Conservation (phyloP, 306 rosid genomes). For the Ormosia semicastrata region DNA sequence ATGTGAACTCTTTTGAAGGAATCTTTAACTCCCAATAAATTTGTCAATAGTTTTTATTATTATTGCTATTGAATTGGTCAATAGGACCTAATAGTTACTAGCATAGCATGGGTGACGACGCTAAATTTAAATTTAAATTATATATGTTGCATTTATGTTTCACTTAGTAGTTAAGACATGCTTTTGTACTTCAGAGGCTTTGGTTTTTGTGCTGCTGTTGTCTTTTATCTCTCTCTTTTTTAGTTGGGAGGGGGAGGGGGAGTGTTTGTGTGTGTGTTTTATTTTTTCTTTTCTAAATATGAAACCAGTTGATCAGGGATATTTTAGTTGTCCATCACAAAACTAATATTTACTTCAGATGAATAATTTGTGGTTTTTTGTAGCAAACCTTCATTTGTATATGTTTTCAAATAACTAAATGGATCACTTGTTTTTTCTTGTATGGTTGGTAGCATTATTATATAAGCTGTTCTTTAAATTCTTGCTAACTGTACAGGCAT, state of each 20-base stretch:
- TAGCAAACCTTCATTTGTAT: neutral
- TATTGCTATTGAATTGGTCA: neutral
- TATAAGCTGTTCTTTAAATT: constrained; percentile 29
- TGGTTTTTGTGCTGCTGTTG: neutral
- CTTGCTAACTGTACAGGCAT: constrained; percentile 49
- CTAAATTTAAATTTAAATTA: neutral
- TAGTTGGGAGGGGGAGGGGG: neutral
- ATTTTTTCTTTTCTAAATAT: neutral
- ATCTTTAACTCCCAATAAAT: neutral
- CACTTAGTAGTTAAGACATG: neutral
- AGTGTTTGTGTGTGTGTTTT: neutral
- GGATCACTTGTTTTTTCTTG: neutral
- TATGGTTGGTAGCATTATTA: constrained; percentile 1
- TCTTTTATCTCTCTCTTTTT: neutral
- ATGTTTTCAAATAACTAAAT: neutral
- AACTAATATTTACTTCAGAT: neutral
- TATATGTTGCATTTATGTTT: neutral
- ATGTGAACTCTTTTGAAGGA: neutral
- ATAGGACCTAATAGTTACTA: neutral
- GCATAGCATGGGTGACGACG: neutral
- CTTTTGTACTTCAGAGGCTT: neutral
- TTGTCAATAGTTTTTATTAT: neutral
- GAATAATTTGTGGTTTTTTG: neutral
- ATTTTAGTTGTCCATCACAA: neutral
- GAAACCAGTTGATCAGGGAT: neutral